Evolutionary conservation across 2,329 filamentous ascomycete genomes (phyloP).

Genomic region (Phoma herbarum): DNA sequence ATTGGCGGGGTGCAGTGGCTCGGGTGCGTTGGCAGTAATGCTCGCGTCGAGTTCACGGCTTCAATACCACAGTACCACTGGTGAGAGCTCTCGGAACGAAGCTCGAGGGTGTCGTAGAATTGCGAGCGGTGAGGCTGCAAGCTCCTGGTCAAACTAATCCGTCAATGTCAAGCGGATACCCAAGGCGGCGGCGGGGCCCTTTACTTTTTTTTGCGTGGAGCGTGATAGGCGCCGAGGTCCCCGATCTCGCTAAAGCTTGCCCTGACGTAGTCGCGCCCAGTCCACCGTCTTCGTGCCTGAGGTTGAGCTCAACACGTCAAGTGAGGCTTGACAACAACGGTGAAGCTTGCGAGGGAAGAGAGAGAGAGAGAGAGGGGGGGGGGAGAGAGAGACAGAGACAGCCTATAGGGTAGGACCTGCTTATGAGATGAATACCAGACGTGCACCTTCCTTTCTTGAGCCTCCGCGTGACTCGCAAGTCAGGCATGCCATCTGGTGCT

Average conservation of each 20-base stretch:
- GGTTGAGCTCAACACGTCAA: constrained; percentile 7
- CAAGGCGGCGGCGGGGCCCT: constrained; percentile 16
- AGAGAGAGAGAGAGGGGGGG: neutral
- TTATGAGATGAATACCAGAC: neutral
- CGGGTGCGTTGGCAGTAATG: neutral
- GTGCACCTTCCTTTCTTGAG: constrained; percentile 5
- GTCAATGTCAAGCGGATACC: constrained; percentile 10
- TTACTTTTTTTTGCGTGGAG: constrained; percentile 18
- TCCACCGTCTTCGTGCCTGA: constrained; percentile 9
- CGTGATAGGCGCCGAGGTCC: constrained; percentile 20
- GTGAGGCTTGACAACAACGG: neutral
- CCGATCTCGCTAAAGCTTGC: constrained; percentile 18
- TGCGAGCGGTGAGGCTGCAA: constrained; percentile 12
- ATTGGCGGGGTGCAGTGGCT: constrained; percentile 16
- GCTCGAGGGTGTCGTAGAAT: neutral
- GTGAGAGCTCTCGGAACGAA: neutral
- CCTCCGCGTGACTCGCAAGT: constrained; percentile 18
- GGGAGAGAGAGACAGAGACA: neutral
- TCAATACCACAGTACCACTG: neutral
- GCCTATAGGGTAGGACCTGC: neutral
- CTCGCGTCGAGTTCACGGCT: neutral
- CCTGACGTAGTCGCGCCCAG: constrained; percentile 11
- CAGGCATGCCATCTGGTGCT: constrained; percentile 13
- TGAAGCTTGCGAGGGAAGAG: constrained; percentile 2
- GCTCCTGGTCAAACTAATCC: constrained; percentile 5